Evolutionary conservation across 2,329 filamentous ascomycete genomes (phyloP), one percentile per base, ranked within the genome.

Genomic region (Myotisia sp.): DNA sequence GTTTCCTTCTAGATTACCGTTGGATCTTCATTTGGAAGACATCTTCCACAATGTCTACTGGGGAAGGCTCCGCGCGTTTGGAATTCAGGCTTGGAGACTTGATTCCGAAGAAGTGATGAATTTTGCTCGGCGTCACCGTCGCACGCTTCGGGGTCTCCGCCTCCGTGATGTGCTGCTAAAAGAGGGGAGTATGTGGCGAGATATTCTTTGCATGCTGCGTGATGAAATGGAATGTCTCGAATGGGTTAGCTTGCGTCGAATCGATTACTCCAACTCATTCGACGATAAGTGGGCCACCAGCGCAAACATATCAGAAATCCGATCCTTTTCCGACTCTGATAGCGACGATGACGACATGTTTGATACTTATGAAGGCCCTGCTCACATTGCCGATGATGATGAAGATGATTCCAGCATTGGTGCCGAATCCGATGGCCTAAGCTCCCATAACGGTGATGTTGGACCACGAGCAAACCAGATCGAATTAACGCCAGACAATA

Each of bases 71-170:
- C 63, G 71, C 21, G 71, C 73, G 2, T 69, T 79, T 36, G 75
- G 75, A 2, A 67, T 80, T 14, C 72, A 77, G 42, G 67, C 70
- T 9, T 79, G 76, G 76, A 64, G 65, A 26, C 53, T 79, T 3
- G 57, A 68, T 29, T 65, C 68, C 1, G 61, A 68, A 1, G 76
- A 80, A 46, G 71, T 80, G 32, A 69, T 75, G 29, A 55, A 54
- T 0, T 54, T 79, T 4, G 62, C 69, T 2, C 56, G 62, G 19
- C 64, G 72, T 24, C 73, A 79, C 45, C 58, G 62, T 32, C 58
- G 64, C 7, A 68, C 63, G 17, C 54, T 80, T 3, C 67, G 67
- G 26, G 73, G 74, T 3, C 54, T 80, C 13, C 60, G 74, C 13
- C 52, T 80, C 14, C 58, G 69, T 34, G 67, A 73, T 33, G 64